Base-by-base conservation (phyloP, 306 rosid genomes). In the Myrica gale region DNA sequence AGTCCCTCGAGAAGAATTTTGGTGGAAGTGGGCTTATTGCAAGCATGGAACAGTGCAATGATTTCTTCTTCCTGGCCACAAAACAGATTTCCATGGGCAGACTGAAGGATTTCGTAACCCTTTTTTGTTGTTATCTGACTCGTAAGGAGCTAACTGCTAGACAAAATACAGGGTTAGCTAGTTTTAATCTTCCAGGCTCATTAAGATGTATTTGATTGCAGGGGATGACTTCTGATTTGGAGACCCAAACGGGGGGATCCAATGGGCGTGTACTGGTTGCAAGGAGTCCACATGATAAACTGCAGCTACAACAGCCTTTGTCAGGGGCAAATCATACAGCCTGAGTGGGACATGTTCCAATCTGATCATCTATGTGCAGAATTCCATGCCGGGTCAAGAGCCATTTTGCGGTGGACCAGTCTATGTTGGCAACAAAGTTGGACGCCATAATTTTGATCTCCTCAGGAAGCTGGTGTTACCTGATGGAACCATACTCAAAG, bases 281-380 rank as follows among this genome's bases (percentile, higher is more conserved):
- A 93, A 76, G 97, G 98, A 17, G 90, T 89, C 4, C 96, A 91
- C 70, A 93, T 93, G 97, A 85, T 93, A 76, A 91, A 88, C 43
- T 88, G 97, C 65, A 85, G 97, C 65, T 93, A 89, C 73, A 93
- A 93, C 78, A 93, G 97, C 83, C 77, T 93, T 86, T 93, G 98
- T 97, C 91, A 91, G 90, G 97, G 98, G 46, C 93, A 93, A 52
- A 84, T 93, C 63, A 88, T 88, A 78, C 97, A 84, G 4, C 98
- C 97, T 1, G 97, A 93, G 75, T 93, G 98, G 98, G 98, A 93
- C 76, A 93, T 93, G 96, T 93, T 93, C 84, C 92, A 89, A 65
- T 91, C 98, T 16, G 93, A 89, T 46, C 96, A 91, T 81, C 32
- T 73, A 5, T 93, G 96, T 77, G 93, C 96, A 76, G 88, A 88